Conservation (phyloP, 2,329 filamentous ascomycete genomes). For the Nemania sp. region DNA sequence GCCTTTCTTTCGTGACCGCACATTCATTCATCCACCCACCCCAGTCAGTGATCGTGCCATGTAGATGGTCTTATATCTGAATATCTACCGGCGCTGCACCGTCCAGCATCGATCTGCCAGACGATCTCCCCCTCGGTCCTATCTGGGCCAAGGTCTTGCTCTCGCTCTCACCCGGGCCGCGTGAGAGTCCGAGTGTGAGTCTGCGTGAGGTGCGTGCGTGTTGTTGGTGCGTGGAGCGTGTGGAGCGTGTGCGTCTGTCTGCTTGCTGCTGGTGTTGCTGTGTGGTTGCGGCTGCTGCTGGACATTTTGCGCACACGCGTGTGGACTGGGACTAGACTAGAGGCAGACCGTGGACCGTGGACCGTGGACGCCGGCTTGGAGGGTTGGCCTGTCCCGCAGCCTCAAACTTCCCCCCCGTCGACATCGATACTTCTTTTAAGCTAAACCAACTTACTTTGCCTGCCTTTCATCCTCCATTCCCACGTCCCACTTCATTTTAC, state of each 20-base stretch:
- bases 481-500: slow-evolving; percentile 28
- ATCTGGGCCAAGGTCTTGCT: neutral
- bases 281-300: slow-evolving; percentile 7
- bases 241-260: neutral
- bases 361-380: slow-evolving; percentile 38
- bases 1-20: slow-evolving; percentile 2
- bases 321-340: slow-evolving; percentile 21
- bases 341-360: slow-evolving; percentile 33
- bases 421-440: slow-evolving; percentile 36
- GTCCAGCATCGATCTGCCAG: neutral
- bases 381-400: slow-evolving; percentile 37
- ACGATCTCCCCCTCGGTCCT: neutral
- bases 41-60: no score
- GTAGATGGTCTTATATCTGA: neutral
- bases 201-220: neutral
- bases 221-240: neutral
- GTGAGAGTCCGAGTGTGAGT: neutral
- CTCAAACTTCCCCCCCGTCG: slow-evolving; percentile 38
- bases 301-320: slow-evolving; percentile 25
- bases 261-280: slow-evolving; percentile 2
- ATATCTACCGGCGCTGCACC: neutral
- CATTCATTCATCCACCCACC: no score
- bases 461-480: slow-evolving; percentile 23
- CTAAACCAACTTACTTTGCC: slow-evolving; percentile 31
- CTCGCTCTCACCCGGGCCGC: neutral